phyloP scores from a whole-genome alignment of 345 rosid species.

The Euclidium syriacum region DNA sequence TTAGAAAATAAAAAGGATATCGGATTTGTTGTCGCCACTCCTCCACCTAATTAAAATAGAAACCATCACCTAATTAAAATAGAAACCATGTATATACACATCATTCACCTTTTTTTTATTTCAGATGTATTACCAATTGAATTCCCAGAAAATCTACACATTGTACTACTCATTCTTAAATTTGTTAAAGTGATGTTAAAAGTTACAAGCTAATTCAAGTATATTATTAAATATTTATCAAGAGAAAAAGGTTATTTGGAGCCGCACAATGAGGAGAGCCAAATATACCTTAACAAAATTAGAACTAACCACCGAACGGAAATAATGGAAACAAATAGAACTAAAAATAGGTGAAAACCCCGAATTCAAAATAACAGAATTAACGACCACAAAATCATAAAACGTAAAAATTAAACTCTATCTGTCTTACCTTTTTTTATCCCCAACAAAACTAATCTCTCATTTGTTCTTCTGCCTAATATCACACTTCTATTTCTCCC shows the following conservation, averaged over 20 bases:
- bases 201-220: slow-evolving; percentile 18
- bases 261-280: slow-evolving; percentile 17
- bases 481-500: slow-evolving; percentile 26
- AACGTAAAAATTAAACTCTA: neutral
- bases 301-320: slow-evolving; percentile 9
- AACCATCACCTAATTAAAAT: no score
- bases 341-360: slow-evolving; percentile 24
- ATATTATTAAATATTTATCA: neutral
- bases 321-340: slow-evolving; percentile 7
- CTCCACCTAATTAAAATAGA: no score
- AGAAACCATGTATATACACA: no score
- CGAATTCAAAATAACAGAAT: slow-evolving; percentile 14
- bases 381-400: slow-evolving; percentile 25
- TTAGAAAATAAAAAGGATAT: no score
- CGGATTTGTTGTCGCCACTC: no score
- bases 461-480: slow-evolving; percentile 27
- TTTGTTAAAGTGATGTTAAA: neutral
- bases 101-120: no score
- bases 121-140: no score
- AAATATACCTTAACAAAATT: slow-evolving; percentile 11
- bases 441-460: slow-evolving; percentile 15
- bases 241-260: neutral
- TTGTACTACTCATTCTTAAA: neutral
- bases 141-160: no score
- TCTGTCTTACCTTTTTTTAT: slow-evolving; percentile 26